A percentile compares a stretch with the other conserved stretches of the same genome.
Evolutionary conservation across 1,284 basidiomycete genomes (phyloP).

Genomic region (Apiotrichum siamense): DNA sequence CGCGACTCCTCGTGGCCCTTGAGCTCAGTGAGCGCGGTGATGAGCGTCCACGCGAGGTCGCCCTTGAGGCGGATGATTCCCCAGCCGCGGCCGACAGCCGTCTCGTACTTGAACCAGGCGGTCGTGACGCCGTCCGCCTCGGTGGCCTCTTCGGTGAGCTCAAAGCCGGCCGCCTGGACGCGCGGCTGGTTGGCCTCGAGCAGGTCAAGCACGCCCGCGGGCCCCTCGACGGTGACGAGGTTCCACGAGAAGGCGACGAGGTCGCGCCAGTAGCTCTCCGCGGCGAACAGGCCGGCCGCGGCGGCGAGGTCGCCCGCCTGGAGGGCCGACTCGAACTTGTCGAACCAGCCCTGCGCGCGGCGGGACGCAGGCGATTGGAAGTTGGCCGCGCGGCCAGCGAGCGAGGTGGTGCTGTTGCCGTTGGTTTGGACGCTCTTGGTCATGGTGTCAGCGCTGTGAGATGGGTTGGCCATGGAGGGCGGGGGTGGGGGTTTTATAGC

Average conservation of each 20-base stretch:
- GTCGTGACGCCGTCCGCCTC: constrained; percentile 16
- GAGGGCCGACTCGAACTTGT: constrained; percentile 9
- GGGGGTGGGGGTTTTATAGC: background rate
- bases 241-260: constrained; percentile 60
- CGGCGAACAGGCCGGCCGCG: constrained; percentile 73
- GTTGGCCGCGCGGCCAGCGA: background rate
- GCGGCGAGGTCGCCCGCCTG: constrained; percentile 70
- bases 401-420: background rate
- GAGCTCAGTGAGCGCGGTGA: constrained; percentile 56
- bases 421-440: constrained; percentile 4
- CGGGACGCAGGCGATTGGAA: constrained; percentile 2
- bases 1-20: constrained; percentile 49
- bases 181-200: constrained; percentile 5
- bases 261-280: constrained; percentile 52
- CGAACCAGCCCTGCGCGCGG: constrained; percentile 10
- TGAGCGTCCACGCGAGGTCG: constrained; percentile 54
- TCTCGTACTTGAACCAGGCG: constrained; percentile 38
- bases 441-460: background rate
- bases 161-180: constrained; percentile 5
- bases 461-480: background rate
- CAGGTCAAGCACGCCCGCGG: constrained; percentile 27
- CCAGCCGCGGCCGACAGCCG: constrained; percentile 42
- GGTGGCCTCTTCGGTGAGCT: constrained; percentile 27
- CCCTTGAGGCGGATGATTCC: constrained; percentile 32
- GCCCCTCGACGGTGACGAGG: constrained; percentile 56